These are phyloP conservation scores for Coniochaeta prunicola DNA, from an alignment of 2,329 filamentous ascomycete species.

Conservation along the genomic window DNA sequence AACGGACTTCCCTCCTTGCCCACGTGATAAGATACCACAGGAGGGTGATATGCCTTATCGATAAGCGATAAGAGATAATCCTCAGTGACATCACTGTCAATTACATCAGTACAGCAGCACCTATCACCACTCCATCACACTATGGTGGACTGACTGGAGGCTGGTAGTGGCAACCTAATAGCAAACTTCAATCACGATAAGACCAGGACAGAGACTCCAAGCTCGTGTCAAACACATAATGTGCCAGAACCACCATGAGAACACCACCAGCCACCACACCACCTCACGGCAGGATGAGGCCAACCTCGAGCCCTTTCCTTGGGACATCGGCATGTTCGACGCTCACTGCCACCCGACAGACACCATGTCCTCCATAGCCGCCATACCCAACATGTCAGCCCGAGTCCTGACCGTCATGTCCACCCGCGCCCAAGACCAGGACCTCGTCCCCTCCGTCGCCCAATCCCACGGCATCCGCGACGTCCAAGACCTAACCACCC, in stretches of 20 bases:
- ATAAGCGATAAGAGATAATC: background rate
- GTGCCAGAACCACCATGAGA: background rate
- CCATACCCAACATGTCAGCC: slow-evolving; percentile 59
- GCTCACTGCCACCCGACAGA: slow-evolving; percentile 83
- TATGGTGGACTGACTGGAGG: too few species aligned
- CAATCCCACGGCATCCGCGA: slow-evolving; percentile 39
- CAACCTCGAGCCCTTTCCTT: slow-evolving; percentile 45
- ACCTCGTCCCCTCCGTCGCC: slow-evolving; percentile 59
- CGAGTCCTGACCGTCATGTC: slow-evolving; percentile 67
- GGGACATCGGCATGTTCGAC: slow-evolving; percentile 65
- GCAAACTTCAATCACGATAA: too few species aligned
- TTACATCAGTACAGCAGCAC: background rate
- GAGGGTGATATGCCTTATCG: too few species aligned
- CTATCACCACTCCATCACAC: too few species aligned
- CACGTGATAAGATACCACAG: too few species aligned
- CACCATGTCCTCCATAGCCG: slow-evolving; percentile 54
- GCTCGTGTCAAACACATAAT: background rate
- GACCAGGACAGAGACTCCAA: background rate
- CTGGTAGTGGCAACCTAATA: too few species aligned
- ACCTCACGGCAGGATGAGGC: background rate
- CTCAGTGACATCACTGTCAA: background rate
- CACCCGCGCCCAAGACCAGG: slow-evolving; percentile 67
- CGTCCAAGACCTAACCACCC: background rate
- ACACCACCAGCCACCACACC: background rate
- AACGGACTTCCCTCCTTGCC: too few species aligned